A percentile compares a stretch with the other conserved stretches of the same genome.
These are phyloP conservation scores for Botrytis cinerea DNA, from an alignment of 2,329 filamentous ascomycete species.

Conservation along the genomic window DNA sequence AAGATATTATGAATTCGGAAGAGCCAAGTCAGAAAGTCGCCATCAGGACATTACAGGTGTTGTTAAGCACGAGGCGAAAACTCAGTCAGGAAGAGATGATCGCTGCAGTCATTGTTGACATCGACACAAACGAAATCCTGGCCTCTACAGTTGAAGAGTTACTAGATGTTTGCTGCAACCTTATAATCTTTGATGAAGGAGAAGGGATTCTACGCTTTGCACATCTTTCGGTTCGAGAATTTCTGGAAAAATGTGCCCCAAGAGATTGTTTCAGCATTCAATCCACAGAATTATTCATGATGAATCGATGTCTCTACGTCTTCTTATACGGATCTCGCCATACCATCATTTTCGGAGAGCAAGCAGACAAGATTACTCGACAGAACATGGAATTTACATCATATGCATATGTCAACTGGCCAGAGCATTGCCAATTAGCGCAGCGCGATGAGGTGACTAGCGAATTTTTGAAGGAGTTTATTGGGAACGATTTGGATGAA, in stretches of 20 bases:
- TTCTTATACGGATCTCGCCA: not conserved
- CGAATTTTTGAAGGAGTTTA: rapidly evolving
- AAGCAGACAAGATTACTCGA: rapidly evolving
- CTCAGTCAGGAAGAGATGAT: not conserved
- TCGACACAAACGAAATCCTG: not conserved
- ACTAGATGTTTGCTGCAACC: not conserved
- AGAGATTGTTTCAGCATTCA: not conserved
- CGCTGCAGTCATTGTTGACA: not conserved
- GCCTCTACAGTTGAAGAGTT: not conserved
- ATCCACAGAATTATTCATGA: not conserved
- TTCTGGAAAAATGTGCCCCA: not conserved
- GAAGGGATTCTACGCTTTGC: not conserved
- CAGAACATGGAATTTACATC: rapidly evolving
- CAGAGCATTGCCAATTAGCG: not conserved
- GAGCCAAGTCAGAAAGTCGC: not conserved
- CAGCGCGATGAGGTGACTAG: not conserved
- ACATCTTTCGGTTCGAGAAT: not conserved
- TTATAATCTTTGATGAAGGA: not conserved
- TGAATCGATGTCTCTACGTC: not conserved
- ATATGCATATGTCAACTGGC: not conserved
- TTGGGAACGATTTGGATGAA: rapidly evolving
- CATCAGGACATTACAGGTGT: not conserved
- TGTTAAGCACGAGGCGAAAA: not conserved
- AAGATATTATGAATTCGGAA: not conserved
- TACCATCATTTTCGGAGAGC: rapidly evolving